Base-by-base conservation (phyloP, 345 rosid genomes). In the Eucalyptus fibrosa region DNA sequence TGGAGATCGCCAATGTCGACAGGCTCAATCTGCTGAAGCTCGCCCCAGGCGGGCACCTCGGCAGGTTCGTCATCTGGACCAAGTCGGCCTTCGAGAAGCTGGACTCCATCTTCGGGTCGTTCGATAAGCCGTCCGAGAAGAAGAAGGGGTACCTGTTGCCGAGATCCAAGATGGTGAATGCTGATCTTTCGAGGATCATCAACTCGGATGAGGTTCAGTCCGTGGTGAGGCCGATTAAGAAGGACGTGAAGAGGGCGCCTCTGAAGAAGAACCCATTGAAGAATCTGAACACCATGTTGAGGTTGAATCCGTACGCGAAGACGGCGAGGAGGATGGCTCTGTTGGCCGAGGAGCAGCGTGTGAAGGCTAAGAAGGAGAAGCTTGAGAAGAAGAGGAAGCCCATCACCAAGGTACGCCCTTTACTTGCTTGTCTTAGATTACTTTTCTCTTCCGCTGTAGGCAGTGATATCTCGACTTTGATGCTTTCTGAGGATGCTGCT, bases 21-120 rank as follows among this genome's bases (percentile, higher is more conserved):
- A 93, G 99, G 87, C 94, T 98, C 53, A 97, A 95, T 80, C 91
- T 98, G 85, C 89, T 97, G 92, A 98, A 96, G 91, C 92, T 98
- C 10, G 99, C 99, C 37, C 99, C 99, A 13, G 99, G 99, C 90
- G 99, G 99, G 28, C 99, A 98, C 89, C 94, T 98, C 7, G 99
- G 99, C 26, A 90, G 99, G 88, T 96, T 98, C 88, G 96, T 98
- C 34, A 95, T 98, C 86, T 98, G 99, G 99, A 97, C 99, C 15
- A 97, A 96, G 87, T 94, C 97, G 7, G 99, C 99, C n/a, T 94
- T 97, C 18, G 99, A 98, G 92, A 98, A 96, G 94, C 95, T 98
- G 16, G 99, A 98, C 50, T 92, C 97, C 11, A 95, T 98, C 86
- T 98, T 96, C 32, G 99, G 99, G 2, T 92, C 98, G 2, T 98